Base-by-base conservation (phyloP, 306 rosid species). In the Glycine latifolia region DNA sequence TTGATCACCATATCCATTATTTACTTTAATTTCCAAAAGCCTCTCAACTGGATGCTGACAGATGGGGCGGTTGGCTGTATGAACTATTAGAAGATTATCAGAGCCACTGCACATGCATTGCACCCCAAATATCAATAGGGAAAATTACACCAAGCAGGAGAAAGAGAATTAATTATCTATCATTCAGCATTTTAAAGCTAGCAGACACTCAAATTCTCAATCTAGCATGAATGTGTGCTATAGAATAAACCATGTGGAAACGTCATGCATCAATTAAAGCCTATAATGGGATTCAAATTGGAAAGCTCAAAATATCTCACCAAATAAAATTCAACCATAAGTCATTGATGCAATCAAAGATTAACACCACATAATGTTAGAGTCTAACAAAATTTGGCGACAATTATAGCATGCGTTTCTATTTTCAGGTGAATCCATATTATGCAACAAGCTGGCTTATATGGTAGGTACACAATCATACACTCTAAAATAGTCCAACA, bases 111-210 rank as follows among this genome's bases (percentile, higher is more conserved):
- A 63, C 20, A 20, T 20, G 20, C 70, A 63, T 63, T 63, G 20
- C 46, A 35, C 41, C 1, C 46, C 44, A 50, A 50, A 73, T 20
- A 53, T 59, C 16, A 35, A 35, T 58, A 49, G 56, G 49, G 76
- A 76, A 71, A 56, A 73, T 61, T 67, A 54, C 48, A 59, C 69
- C 79, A 44, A 79, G 47, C 15, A 67, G 7, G 13, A 67, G 35
- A 35, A 35, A 56, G 3, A 26, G 48, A 20, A 20, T 20, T 20
- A 76, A 41, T 11, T 37, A 39, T 68, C 46, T 56, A 17, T 37
- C 58, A 77, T 33, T 53, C 43, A 61, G 12, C 31, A 58, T 50
- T 33, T 59, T 50, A 67, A 68, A 72, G 67, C 10, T 58, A 58
- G 11, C 2, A 17, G 0, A 16, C 12, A 15, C 26, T 55, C 61